Percentiles rank a stretch among this genome's conserved stretches.
phyloP scores from a whole-genome alignment of 176 grass and related monocot genomes.

The Oryza longistaminata region DNA sequence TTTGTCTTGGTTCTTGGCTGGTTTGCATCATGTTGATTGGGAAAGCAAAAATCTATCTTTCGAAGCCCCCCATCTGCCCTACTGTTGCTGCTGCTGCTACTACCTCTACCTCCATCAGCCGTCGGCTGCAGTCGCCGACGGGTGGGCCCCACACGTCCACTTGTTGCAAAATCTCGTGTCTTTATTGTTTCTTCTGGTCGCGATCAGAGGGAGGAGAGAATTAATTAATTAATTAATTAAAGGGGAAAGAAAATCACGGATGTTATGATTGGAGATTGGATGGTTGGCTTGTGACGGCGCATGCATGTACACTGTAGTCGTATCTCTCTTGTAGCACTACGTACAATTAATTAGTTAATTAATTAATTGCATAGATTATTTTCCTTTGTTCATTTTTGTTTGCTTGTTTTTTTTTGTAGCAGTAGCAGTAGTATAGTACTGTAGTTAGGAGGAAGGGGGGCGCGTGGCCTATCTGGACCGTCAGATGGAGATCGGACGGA shows the following conservation, averaged over 20 bases:
- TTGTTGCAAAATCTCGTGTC: not conserved
- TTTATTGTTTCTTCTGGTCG: not conserved
- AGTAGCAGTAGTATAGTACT: too few species aligned
- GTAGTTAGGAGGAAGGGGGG: too few species aligned
- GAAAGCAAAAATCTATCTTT: slow-evolving; percentile 6
- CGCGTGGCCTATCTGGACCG: not conserved
- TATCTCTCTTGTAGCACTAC: not conserved
- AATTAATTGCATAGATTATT: not conserved
- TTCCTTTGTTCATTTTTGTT: not conserved
- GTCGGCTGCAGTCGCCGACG: too few species aligned
- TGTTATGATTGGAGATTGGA: not conserved
- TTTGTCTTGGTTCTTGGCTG: not conserved
- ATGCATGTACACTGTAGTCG: not conserved
- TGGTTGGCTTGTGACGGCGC: not conserved
- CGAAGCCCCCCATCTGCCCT: too few species aligned
- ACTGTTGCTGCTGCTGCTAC: too few species aligned
- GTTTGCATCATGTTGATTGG: slow-evolving; percentile 3
- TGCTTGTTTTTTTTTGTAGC: not conserved
- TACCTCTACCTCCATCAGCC: not conserved
- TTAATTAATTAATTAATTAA: too few species aligned
- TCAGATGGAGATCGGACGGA: not conserved
- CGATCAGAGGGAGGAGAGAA: not conserved
- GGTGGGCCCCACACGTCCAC: not conserved
- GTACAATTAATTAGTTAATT: not conserved
- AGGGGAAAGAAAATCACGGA: not conserved